Base-by-base conservation (phyloP, 306 rosid species). In the Glycyrrhiza uralensis region DNA sequence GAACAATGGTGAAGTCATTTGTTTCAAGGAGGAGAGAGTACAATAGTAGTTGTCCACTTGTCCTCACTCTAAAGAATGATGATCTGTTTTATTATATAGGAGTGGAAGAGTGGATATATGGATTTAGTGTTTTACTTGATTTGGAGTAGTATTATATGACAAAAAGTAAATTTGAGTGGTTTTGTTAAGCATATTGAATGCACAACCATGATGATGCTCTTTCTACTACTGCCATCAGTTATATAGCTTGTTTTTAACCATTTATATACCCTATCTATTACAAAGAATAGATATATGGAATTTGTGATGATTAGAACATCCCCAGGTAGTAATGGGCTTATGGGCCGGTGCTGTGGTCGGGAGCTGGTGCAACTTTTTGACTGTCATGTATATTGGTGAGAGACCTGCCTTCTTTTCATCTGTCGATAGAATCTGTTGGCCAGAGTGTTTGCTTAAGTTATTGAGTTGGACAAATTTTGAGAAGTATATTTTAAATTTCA, bases 291-390 rank as follows among this genome's bases (percentile, higher is more conserved):
- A 41, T 59, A 26, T 17, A 11, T 54, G 50, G 28, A 70, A 59
- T 68, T 74, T 69, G 52, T 78, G 57, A 61, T 61, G 81, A 42
- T 54, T 66, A 13, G 41, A 29, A 50, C 29, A 59, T 80, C 38
- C 38, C 74, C 66, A 94, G 98, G 91, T 76, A 59, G 57, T 89
- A 10, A 56, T 5, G 36, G 32, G 95, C 87, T 86, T 94, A 82
- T 91, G 82, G 87, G 74, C 69, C 66, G 97, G 87, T 46, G 91
- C 97, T 65, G 77, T 91, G 64, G 74, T 91, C 13, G 96, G 97
- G 76, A 85, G 96, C 90, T 94, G 97, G 97, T 94, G 80, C 90
- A 89, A 84, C 66, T 91, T 94, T 62, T 72, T 94, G 68, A 94
- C 99, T 33, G 95, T 94, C 69, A n/a, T 88, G 15, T 94, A 91